Percentiles rank a stretch among this genome's conserved stretches.
Evolutionary conservation across 139 green algal genomes (phyloP).

Genomic region (Tetradesmus obliquus): DNA sequence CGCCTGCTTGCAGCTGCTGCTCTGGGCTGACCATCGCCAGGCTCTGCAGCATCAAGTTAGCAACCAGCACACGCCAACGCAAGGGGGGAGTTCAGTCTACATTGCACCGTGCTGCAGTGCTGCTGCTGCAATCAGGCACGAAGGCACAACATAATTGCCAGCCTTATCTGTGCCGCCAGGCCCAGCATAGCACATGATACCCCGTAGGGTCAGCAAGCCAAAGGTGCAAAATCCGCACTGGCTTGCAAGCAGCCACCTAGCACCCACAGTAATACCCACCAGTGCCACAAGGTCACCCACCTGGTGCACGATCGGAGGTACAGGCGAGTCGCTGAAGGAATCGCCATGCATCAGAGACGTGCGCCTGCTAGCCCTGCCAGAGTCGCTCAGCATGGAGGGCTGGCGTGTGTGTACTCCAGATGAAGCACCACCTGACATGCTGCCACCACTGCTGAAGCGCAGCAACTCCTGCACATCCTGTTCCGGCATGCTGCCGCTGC

Average conservation of each 20-base stretch:
- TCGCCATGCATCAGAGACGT: neutral
- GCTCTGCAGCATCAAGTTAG: neutral
- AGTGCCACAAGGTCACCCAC: neutral
- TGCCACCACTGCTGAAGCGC: constrained; percentile 4
- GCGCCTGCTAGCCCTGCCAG: constrained; percentile 23
- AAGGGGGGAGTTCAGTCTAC: too few species aligned
- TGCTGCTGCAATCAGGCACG: too few species aligned
- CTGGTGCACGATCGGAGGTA: neutral
- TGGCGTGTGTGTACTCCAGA: neutral
- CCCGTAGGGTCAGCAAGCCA: too few species aligned
- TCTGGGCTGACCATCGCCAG: neutral
- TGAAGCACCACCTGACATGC: neutral
- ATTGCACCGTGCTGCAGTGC: too few species aligned
- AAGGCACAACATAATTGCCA: too few species aligned
- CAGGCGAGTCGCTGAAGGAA: neutral
- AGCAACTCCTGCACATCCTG: neutral
- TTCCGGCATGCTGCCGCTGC: neutral
- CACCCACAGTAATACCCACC: neutral
- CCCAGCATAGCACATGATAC: too few species aligned
- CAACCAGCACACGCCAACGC: too few species aligned
- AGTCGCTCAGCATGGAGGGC: constrained; percentile 20
- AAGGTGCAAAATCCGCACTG: neutral
- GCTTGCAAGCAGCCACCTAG: neutral
- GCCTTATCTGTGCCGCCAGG: too few species aligned
- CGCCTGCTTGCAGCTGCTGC: neutral